Base-by-base conservation (phyloP, 441 rosid species). In the Syzygium syzygioides region DNA sequence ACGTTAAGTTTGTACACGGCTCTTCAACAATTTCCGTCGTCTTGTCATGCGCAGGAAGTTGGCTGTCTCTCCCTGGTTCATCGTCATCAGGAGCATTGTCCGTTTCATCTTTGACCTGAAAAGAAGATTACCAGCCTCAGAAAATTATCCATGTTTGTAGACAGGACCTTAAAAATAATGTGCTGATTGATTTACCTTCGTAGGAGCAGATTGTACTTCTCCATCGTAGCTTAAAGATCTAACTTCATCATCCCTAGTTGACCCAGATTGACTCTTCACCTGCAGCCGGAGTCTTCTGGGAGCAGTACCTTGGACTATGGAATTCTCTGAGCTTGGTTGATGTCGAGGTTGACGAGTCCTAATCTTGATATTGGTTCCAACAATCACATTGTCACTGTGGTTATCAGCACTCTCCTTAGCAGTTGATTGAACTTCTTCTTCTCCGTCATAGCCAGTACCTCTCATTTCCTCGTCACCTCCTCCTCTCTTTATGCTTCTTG, bases 281-380 rank as follows among this genome's bases (percentile, higher is more conserved):
- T 89, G 94, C 89, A 96, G 92, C 30, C 93, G 94, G 64, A 96
- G 86, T 93, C 99, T 95, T 92, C 98, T 95, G 57, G 93, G 91
- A 87, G 98, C 99, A 91, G 94, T 94, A 83, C 98, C 99, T 91
- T 95, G 98, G 89, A n/a, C 14, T 64, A 60, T 88, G 54, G 87
- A 71, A 87, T 86, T 90, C 85, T 90, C 93, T 3, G 92, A 71
- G 90, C 80, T 83, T 28, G 91, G 88, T 26, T 55, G 90, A 52
- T 89, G 87, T 86, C 88, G 94, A 91, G 92, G 87, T 89, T 91
- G 97, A 79, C 92, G 93, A 86, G 92, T 30, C 91, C 96, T 94
- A 86, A 92, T 92, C 90, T 92, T 94, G 92, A 94, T 93, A 88
- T 93, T 94, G 60, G 94, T 91, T 84, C 92, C 93, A 89, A 88